These are phyloP conservation scores for Colletotrichum caudatum DNA, from an alignment of 2,329 filamentous ascomycete genomes.

Conservation along the genomic window DNA sequence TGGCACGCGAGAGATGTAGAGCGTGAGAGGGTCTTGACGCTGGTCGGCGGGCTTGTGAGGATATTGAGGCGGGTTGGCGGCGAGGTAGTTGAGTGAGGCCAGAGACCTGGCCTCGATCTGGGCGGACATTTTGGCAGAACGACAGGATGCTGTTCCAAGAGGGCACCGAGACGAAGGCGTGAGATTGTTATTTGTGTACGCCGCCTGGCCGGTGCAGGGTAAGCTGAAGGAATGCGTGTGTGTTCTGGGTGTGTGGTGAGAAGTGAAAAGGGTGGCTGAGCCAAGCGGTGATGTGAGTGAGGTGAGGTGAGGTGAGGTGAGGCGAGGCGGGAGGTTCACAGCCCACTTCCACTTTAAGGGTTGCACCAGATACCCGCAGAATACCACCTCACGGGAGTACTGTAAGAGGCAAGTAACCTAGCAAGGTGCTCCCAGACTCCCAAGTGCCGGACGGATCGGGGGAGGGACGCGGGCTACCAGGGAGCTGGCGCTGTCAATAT, in stretches of 20 bases:
- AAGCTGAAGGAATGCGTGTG: conserved; percentile 3
- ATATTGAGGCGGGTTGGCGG: conserved; percentile 88
- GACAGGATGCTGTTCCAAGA: background rate
- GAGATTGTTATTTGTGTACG: conserved; percentile 3
- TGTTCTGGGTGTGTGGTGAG: background rate
- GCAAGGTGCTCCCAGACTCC: background rate
- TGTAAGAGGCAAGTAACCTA: background rate
- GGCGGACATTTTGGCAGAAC: conserved; percentile 47
- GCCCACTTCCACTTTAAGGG: conserved; percentile 29
- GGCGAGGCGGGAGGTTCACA: conserved; percentile 32
- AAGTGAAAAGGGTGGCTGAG: conserved; percentile 34
- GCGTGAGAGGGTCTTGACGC: conserved; percentile 76
- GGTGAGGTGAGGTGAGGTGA: too few relatives aligned
- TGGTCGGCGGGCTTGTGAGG: conserved; percentile 80
- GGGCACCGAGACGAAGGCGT: background rate
- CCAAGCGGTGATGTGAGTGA: conserved; percentile 22
- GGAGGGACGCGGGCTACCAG: conserved; percentile 17
- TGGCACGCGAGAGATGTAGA: conserved; percentile 95
- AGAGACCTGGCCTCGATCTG: conserved; percentile 85
- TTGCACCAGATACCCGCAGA: background rate
- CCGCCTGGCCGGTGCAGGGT: background rate
- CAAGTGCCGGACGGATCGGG: conserved; percentile 4
- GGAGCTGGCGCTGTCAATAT: conserved; percentile 34
- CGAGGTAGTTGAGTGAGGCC: conserved; percentile 81
- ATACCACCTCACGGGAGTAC: background rate